Evolutionary conservation across 2,329 filamentous ascomycete genomes (phyloP).

Genomic region (Fusarium lateritium): DNA sequence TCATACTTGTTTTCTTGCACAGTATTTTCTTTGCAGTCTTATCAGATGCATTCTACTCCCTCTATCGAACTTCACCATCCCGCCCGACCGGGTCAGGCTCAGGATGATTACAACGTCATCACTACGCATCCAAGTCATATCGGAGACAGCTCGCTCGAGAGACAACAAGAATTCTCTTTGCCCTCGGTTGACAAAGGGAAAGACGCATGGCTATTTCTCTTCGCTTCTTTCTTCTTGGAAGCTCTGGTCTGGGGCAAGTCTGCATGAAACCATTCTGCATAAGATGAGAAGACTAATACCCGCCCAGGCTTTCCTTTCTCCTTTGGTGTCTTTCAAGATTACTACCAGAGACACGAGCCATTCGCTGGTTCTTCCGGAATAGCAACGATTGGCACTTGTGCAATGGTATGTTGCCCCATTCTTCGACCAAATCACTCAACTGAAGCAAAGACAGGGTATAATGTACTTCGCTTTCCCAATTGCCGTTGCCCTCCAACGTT

Average conservation of each 20-base stretch:
- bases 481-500: too few species aligned
- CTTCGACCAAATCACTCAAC: too few species aligned
- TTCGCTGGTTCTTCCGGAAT: conserved; percentile 69
- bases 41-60: too few species aligned
- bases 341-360: conserved; percentile 72
- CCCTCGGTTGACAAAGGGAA: background rate
- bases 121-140: too few species aligned
- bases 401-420: conserved; percentile 62
- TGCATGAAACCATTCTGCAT: background rate
- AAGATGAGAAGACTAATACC: background rate
- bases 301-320: conserved; percentile 73
- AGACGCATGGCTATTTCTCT: background rate
- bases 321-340: conserved; percentile 79
- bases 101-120: too few species aligned
- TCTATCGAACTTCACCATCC: too few species aligned
- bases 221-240: background rate
- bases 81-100: too few species aligned
- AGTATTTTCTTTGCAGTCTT: too few species aligned
- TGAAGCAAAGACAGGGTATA: conserved; percentile 56
- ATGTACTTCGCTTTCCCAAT: conserved; percentile 64
- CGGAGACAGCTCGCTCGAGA: too few species aligned
- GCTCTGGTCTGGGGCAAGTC: background rate
- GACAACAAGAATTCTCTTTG: background rate
- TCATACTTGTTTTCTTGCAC: too few species aligned
- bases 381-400: conserved; percentile 74